Evolutionary conservation across 306 rosid genomes (phyloP), one percentile per base, ranked within the genome.

Genomic region (Trifolium pratense): DNA sequence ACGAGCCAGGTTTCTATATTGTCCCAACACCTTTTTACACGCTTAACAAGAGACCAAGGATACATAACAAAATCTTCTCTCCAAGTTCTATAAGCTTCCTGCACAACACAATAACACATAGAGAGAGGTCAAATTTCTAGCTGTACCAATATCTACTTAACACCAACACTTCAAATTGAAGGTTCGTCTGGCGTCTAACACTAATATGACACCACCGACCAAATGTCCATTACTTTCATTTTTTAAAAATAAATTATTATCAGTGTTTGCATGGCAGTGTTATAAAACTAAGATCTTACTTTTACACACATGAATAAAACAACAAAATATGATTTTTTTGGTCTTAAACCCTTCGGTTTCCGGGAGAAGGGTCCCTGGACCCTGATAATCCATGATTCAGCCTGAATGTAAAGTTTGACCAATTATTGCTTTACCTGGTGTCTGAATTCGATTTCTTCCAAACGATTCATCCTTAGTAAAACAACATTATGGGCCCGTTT

Each of bases 41-140:
- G 89, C 84, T 46, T 81, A 16, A 94, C 97, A 71, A 91, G 93
- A 5, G 84, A 60, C 98, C 98, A 94, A 36, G 98, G 98, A 78
- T 91, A 94, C 90, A 85, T 85, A 36, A 18, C 56, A 75, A 94
- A 94, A 43, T 87, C 90, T 77, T 74, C 82, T 34, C 89, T 85
- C 97, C 97, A 94, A 58, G 66, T 26, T 75, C 58, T 81, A 80
- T 94, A 94, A 60, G 85, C 11, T 71, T 39, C 87, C 98, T 93
- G 78, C 73, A 75, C 23, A 37, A 76, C 2, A 62, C 29, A 63
- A 73, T 6, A 32, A 75, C 2, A 61, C 31, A 66, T 1, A 53
- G 9, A 68, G 10, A 48, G 6, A 29, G 6, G 49, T 59, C 40
- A 60, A 49, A 71, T 42, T 52, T 55, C 60, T 45, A 75, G 25